Evolutionary conservation across 169 alveolate species (phyloP), one percentile per base, ranked within the genome.

Genomic region (Plasmodium berghei): DNA sequence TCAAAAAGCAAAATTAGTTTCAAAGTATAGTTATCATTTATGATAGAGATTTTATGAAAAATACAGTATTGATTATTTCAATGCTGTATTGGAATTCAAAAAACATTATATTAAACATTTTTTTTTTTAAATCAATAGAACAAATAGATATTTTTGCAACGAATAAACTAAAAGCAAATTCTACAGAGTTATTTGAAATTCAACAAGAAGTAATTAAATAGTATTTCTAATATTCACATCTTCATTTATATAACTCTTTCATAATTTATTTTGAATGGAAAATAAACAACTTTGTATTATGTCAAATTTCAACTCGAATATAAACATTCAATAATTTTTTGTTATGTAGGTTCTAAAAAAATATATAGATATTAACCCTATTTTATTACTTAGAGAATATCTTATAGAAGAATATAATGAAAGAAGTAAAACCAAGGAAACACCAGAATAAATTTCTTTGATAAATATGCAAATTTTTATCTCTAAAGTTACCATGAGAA

Each of bases 191-290:
- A 34, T 28, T 61, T 80, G 90, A 80, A 40, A 80, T 61, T 26
- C 74, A 80, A 54, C 77, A 80, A 80, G 89, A 77, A 77, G 89
- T 77, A 80, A 80, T 80, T 52, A 49, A 52, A 52, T 12, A 4
- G n/a, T n/a, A 34, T 18, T 64, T 80, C 5, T 66, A 28, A 54
- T 72, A 14, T 66, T 42, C 8, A 10, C 42, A 2, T 62, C 0
- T 1, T 24, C 46, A 9, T 22, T 62, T 28, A 10, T 26, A 18
- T 58, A 58, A 16, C 5, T 58, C 34, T 58, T n/a, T 58, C 22
- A n/a, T 58, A 16, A 12, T 16, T 58, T 58, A 2, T n/a, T 9
- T 52, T 12, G 18, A 52, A 14, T 9, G 2, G 0, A 34, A 34
- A 3, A 34, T 34, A 34, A 5, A 34, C 6, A 34, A 5, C 40